Conservation (phyloP, 768 basidiomycete genomes). For the Suillus fuscotomentosus region DNA sequence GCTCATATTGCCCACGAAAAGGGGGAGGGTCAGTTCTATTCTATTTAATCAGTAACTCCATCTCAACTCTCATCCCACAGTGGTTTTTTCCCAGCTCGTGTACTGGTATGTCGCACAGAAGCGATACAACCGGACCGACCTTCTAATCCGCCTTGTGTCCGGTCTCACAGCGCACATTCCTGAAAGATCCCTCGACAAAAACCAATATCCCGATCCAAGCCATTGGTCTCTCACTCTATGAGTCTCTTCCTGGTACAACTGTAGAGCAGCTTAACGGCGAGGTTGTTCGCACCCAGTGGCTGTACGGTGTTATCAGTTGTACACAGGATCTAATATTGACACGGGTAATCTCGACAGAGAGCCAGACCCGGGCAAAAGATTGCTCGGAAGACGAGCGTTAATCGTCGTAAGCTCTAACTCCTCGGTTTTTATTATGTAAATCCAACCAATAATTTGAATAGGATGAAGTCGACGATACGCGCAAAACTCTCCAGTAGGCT, state of each 20-base stretch:
- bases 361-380: slow-evolving; percentile 59
- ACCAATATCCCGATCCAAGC: slow-evolving; percentile 91
- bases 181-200: slow-evolving; percentile 66
- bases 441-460: slow-evolving; percentile 25
- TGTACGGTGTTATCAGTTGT: slow-evolving; percentile 48
- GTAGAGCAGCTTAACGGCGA: slow-evolving; percentile 76
- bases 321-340: slow-evolving; percentile 6
- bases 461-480: slow-evolving; percentile 89
- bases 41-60: slow-evolving; percentile 13
- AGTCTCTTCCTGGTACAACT: slow-evolving; percentile 75
- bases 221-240: slow-evolving; percentile 94
- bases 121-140: not conserved
- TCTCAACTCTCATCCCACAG: slow-evolving; percentile 38
- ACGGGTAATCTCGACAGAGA: slow-evolving; percentile 40
- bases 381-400: slow-evolving; percentile 79
- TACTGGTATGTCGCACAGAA: slow-evolving; percentile 52
- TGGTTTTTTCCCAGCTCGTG: slow-evolving; percentile 94
- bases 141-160: not conserved
- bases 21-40: slow-evolving; percentile 73
- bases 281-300: slow-evolving; percentile 95
- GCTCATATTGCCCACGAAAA: slow-evolving; percentile 25
- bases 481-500: slow-evolving; percentile 81
- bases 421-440: slow-evolving; percentile 14
- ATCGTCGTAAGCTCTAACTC: slow-evolving; percentile 63
- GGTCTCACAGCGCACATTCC: slow-evolving; percentile 69